Percentiles rank a stretch among this genome's conserved stretches.
Conservation (phyloP, 2,329 filamentous ascomycete species). For the Calonectria naviculata region DNA sequence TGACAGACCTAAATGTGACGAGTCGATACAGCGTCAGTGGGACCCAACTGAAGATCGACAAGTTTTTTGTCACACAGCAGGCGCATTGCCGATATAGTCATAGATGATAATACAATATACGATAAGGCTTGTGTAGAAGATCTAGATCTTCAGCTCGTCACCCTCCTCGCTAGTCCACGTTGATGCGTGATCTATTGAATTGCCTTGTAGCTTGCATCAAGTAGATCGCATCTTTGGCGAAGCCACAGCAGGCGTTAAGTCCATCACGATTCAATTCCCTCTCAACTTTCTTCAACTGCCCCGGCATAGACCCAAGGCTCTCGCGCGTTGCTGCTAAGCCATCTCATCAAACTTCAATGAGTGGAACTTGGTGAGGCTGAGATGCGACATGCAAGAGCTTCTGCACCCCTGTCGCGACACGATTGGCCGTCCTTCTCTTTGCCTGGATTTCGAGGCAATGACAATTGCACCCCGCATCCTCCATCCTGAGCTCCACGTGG, state of each 20-base stretch:
- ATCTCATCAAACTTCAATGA: no score
- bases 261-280: not conserved
- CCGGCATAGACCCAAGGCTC: no score
- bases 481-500: no score
- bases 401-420: not conserved
- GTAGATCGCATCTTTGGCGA: not conserved
- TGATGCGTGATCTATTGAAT: not conserved
- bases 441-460: constrained; percentile 3
- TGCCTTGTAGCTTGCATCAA: constrained; percentile 4
- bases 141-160: not conserved
- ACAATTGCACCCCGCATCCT: not conserved
- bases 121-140: constrained; percentile 5
- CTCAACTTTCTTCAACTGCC: no score
- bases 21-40: not conserved
- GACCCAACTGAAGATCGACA: not conserved
- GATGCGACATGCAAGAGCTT: no score
- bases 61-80: not conserved
- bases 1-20: not conserved
- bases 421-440: not conserved
- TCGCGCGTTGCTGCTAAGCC: no score
- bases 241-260: not conserved
- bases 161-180: not conserved
- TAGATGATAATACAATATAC: constrained; percentile 7
- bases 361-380: not conserved
- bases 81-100: not conserved